Base-by-base conservation (phyloP, 2,329 filamentous ascomycete species). In the Aureobasidium vineae region DNA sequence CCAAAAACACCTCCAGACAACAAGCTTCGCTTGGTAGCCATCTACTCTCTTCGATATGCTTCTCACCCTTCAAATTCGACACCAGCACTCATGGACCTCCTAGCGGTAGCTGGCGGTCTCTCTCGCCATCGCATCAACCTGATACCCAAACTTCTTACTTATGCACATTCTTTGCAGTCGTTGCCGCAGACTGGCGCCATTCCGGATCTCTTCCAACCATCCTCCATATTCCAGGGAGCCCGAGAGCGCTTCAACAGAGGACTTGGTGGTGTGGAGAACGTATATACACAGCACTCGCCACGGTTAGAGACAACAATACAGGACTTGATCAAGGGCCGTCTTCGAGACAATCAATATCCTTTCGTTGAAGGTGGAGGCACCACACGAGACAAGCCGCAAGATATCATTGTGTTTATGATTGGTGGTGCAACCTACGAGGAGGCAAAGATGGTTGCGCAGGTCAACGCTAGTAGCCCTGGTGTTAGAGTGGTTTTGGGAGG, bases 211-310 rank as follows among this genome's bases (percentile, higher is more conserved):
- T 98, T 99, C 73, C 93, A 98, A 73, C 90, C 91, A 0, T 86
- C 89, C 0, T 94, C 92, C 5, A 94, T 99, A 70, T 97, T 99
- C 78, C 91, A 91, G 0, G 91, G 91, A 15, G 92, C 93, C 13
- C 85, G 92, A 45, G 91, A 89, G 73, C 88, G 93, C 5, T 92
- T 99, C 77, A 97, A 96, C 74, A 72, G 76, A 31, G 95, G 95
- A 0, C 83, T 99, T 16, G 97, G 98, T 75, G 95, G 95, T 1
- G 95, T 99, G 1, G 96, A 99, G 77, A 99, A 99, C 72, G 95
- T 99, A 33, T 99, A 99, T 77, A 99, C 95, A 0, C 96, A 99
- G 76, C 95, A 99, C 77, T 96, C 92, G 6, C 92, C 96, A 0
- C 84, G 92, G 26, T 79, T 99, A 19, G 93, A 97, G 76, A 85